phyloP scores from a whole-genome alignment of 768 basidiomycete species.

The Collybia sp. region DNA sequence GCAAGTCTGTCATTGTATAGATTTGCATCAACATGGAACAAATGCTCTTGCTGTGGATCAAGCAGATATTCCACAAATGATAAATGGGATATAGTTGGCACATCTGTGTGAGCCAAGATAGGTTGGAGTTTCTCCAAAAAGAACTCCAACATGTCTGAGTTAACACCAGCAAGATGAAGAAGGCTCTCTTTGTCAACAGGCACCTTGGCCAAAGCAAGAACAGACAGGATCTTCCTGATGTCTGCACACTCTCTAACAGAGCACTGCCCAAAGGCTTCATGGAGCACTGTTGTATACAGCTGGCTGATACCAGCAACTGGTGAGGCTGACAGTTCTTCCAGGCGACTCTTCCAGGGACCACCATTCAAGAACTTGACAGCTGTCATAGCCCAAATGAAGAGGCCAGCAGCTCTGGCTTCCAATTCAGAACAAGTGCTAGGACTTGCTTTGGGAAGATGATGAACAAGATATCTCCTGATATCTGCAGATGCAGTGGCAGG shows the following conservation, averaged over 20 bases:
- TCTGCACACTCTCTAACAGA: background rate
- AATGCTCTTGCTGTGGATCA: background rate
- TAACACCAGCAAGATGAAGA: background rate
- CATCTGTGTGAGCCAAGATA: background rate
- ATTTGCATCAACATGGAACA: background rate
- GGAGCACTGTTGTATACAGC: background rate
- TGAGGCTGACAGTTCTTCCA: background rate
- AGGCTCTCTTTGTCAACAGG: background rate
- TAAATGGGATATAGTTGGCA: background rate
- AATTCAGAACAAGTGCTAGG: too few species aligned
- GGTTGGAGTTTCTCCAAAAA: background rate
- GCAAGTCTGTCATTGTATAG: background rate
- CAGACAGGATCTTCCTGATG: background rate
- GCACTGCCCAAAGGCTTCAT: background rate
- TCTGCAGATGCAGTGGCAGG: too few species aligned
- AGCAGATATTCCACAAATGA: background rate
- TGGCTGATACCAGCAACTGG: background rate
- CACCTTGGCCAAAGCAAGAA: background rate
- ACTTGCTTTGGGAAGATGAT: too few species aligned
- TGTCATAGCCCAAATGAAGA: constrained; percentile 19
- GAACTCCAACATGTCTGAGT: too few species aligned
- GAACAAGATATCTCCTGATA: too few species aligned
- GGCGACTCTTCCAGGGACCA: background rate
- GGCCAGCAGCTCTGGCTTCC: constrained; percentile 2
- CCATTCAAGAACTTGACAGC: constrained; percentile 13